phyloP scores from a whole-genome alignment of 495 filamentous ascomycete genomes.

The Neurospora sp. region DNA sequence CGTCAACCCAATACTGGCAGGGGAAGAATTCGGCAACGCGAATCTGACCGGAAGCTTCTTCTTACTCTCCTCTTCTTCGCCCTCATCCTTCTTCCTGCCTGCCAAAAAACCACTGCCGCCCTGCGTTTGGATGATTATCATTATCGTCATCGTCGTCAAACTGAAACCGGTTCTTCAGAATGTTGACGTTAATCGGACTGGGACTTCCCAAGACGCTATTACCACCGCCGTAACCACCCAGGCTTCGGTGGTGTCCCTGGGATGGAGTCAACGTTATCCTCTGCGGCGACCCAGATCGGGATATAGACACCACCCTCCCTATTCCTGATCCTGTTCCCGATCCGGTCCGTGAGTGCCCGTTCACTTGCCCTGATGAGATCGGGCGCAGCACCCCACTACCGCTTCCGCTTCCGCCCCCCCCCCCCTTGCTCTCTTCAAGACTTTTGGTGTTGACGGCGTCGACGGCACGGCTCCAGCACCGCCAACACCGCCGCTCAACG shows the following conservation, averaged over 20 bases:
- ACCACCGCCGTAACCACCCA: neutral
- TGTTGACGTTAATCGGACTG: neutral
- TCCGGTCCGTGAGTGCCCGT: neutral
- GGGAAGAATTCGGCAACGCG: neutral
- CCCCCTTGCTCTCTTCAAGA: neutral
- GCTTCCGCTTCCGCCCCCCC: neutral
- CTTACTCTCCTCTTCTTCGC: constrained; percentile 2
- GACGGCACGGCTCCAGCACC: neutral
- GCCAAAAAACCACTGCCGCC: neutral
- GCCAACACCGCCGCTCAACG: neutral
- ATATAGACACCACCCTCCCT: neutral
- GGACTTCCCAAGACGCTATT: neutral
- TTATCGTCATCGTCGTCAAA: neutral
- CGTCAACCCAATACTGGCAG: neutral
- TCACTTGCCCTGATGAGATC: neutral
- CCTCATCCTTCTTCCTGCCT: neutral
- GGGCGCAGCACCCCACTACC: neutral
- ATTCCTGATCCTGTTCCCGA: neutral
- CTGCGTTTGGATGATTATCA: neutral
- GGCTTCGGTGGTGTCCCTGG: neutral
- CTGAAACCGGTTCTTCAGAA: neutral
- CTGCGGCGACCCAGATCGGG: neutral
- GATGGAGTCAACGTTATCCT: neutral
- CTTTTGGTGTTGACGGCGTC: neutral
- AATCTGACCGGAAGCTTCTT: neutral